Conservation (phyloP, 805 yeast genomes). For the Suhomyces faveliae region DNA sequence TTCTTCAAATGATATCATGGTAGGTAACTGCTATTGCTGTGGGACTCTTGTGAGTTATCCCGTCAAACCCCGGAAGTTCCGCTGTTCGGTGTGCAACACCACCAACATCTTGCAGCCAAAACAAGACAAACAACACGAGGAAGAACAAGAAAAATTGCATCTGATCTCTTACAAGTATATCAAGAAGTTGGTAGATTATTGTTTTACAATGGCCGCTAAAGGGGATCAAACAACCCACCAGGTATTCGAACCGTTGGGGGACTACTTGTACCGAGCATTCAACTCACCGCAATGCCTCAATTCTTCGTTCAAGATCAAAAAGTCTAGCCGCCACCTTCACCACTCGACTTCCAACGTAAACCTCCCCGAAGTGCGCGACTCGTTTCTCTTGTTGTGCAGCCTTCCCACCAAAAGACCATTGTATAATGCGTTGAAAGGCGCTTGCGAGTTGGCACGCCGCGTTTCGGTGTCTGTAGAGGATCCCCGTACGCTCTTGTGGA, state of each 20-base stretch:
- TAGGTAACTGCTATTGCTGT: slow-evolving; percentile 38
- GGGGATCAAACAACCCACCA: slow-evolving; percentile 25
- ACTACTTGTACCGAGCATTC: slow-evolving; percentile 47
- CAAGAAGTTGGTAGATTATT: slow-evolving; percentile 31
- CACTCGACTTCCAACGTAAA: slow-evolving; percentile 52
- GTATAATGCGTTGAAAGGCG: slow-evolving; percentile 51
- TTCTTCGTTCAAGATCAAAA: slow-evolving; percentile 48
- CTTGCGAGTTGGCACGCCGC: slow-evolving; percentile 51
- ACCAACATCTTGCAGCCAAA: slow-evolving; percentile 32
- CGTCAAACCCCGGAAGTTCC: slow-evolving; percentile 36
- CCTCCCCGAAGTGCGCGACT: slow-evolving; percentile 43
- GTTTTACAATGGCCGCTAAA: slow-evolving; percentile 21
- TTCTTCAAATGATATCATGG: slow-evolving; percentile 7
- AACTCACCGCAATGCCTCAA: slow-evolving; percentile 48
- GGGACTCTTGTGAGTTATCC: slow-evolving; percentile 35
- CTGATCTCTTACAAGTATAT: slow-evolving; percentile 31
- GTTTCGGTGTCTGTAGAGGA: slow-evolving; percentile 38
- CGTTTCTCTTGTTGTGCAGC: slow-evolving; percentile 45
- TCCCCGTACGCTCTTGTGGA: slow-evolving; percentile 52
- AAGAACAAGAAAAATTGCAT: no score
- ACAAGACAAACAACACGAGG: no score
- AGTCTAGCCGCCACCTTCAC: slow-evolving; percentile 27
- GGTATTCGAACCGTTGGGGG: slow-evolving; percentile 51
- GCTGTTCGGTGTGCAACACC: slow-evolving; percentile 63
- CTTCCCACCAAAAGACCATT: slow-evolving; percentile 65